Conservation (phyloP, 2,329 filamentous ascomycete species). For the Clonostachys byssicola region DNA sequence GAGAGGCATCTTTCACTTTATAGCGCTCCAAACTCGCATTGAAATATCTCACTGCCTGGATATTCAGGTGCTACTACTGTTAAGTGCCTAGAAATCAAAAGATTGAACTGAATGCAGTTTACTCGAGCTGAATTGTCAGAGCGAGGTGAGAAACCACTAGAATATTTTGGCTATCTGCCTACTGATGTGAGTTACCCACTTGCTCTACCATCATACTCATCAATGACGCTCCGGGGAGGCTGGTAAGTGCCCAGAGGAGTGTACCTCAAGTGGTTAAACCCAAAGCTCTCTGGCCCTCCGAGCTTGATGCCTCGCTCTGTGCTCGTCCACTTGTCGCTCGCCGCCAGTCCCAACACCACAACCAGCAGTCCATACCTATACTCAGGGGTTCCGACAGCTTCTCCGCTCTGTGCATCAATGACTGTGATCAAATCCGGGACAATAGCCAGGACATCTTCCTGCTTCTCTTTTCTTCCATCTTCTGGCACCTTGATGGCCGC, state of each 20-base stretch:
- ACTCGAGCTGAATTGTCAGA: too few relatives aligned
- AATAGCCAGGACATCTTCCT: slow-evolving; percentile 40
- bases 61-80: too few relatives aligned
- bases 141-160: too few relatives aligned
- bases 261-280: slow-evolving; percentile 41
- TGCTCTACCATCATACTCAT: slow-evolving; percentile 29
- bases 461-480: slow-evolving; percentile 17
- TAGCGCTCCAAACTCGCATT: too few relatives aligned
- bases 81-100: too few relatives aligned
- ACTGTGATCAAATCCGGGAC: slow-evolving; percentile 54
- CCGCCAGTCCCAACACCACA: slow-evolving; percentile 40
- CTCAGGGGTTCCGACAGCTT: slow-evolving; percentile 52
- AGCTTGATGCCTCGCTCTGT: slow-evolving; percentile 40
- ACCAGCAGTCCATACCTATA: slow-evolving; percentile 50
- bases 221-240: slow-evolving; percentile 47
- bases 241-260: slow-evolving; percentile 40
- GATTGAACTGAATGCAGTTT: too few relatives aligned
- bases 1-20: too few relatives aligned
- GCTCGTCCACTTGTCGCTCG: slow-evolving; percentile 38
- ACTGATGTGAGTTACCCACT: too few relatives aligned
- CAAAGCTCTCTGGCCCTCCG: slow-evolving; percentile 44
- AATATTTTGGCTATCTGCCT: too few relatives aligned
- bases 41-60: too few relatives aligned
- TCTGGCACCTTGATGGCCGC: slow-evolving; percentile 39
- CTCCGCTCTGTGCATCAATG: slow-evolving; percentile 51